Base-by-base conservation (phyloP, 164 flowering plant genomes). In the Warburgia ugandensis region DNA sequence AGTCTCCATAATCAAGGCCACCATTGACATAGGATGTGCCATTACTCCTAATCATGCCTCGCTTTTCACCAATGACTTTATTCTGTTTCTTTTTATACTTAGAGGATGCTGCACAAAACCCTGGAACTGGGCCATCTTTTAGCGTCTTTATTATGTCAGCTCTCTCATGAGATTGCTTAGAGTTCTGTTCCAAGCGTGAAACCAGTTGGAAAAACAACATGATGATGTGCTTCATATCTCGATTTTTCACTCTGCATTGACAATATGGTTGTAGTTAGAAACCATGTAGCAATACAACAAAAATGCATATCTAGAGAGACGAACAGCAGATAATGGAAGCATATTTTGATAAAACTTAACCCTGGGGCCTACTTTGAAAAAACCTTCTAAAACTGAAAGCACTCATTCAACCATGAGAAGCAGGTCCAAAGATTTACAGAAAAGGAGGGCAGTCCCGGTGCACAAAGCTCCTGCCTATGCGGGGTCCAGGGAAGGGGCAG, bases 201-300 rank as follows among this genome's bases (percentile, higher is more conserved):
- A 74, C 88, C 42, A 92, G 94, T 50, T 56, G 67, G 56, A 83
- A 70, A 59, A 92, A 92, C 65, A 73, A 54, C 47, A 70, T 58
- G 36, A 86, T 60, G 8, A 78, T 72, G 21, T 57, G 89, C 58
- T 81, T 83, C 81, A 82, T 78, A 55, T 84, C 83, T 45, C 83
- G 31, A 45, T 6, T 45, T 28, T 28, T 45, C 14, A 32, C 49
- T 45, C 49, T 45, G 49, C 31, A 45, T 50, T 22, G 25, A 35
- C 19, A 35, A 37, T 20, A 37, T 37, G 16, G 14, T 3, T 14
- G 2, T 42, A 42, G 11, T 16, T 23, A 42, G 45, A 42, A 17
- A 42, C 22, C 45, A 16, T 16, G 45, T 20, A 41, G 45, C 45
- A 41, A 17, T 3, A 37, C 9, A 5, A 5, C 21, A 43, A 6